These are phyloP conservation scores for Huntiella omanensis DNA, from an alignment of 2,329 filamentous ascomycete species.

Conservation along the genomic window DNA sequence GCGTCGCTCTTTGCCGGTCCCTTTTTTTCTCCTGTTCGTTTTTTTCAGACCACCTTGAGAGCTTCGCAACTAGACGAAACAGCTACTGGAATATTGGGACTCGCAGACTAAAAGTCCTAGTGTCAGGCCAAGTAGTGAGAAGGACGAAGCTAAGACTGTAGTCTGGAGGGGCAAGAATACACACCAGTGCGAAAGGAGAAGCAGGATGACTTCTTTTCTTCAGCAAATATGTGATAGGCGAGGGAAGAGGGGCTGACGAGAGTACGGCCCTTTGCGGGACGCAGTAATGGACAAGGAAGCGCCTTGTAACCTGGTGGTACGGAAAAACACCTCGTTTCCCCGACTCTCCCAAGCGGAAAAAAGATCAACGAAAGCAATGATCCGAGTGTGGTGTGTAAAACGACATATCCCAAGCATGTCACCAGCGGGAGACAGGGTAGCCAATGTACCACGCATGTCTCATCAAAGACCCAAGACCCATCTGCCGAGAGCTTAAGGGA, in stretches of 20 bases:
- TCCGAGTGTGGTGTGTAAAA: background rate
- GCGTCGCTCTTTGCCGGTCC: too few relatives aligned
- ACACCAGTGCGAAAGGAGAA: slow-evolving; percentile 5
- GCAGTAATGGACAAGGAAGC: slow-evolving; percentile 5
- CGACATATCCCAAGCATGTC: too few relatives aligned
- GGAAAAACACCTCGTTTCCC: background rate
- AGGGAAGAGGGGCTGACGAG: slow-evolving; percentile 6
- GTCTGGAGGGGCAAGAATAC: slow-evolving; percentile 1
- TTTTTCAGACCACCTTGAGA: background rate
- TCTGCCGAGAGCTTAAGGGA: too few relatives aligned
- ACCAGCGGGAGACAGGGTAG: too few relatives aligned
- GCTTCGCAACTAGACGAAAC: background rate
- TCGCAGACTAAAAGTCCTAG: background rate
- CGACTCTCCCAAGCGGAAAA: background rate
- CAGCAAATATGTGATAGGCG: background rate
- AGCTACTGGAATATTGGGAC: too few relatives aligned
- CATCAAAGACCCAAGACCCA: too few relatives aligned
- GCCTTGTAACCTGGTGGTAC: slow-evolving; percentile 6
- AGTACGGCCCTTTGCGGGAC: slow-evolving; percentile 5
- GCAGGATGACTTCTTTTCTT: slow-evolving; percentile 6
- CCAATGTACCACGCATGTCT: too few relatives aligned
- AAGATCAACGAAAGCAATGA: background rate
- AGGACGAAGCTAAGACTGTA: slow-evolving; percentile 1
- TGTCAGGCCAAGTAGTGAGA: background rate
- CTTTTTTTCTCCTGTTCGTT: too few relatives aligned